These are phyloP conservation scores for Funneliformis caledonium DNA, from an alignment of 371 early-diverging fungal species.

Conservation along the genomic window DNA sequence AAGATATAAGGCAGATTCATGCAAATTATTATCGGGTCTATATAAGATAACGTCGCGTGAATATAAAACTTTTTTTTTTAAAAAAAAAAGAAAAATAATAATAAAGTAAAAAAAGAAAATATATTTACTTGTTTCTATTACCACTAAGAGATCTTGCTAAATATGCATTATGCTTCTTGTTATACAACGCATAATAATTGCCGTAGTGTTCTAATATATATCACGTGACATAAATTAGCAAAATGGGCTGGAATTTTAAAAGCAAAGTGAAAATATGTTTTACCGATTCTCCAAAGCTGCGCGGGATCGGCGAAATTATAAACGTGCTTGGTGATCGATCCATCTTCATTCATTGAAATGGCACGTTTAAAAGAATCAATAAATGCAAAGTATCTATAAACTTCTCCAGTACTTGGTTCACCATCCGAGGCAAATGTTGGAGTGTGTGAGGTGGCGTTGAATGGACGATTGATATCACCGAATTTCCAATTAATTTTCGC, in stretches of 20 bases:
- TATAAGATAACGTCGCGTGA: not conserved
- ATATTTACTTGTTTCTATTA: not conserved
- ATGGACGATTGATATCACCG: not conserved
- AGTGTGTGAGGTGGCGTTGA: not conserved
- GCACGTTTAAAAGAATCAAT: not conserved
- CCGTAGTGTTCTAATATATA: constrained; percentile 6
- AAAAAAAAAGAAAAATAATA: too few relatives aligned
- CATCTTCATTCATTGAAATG: not conserved
- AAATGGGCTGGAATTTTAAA: not conserved
- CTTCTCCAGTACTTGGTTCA: not conserved
- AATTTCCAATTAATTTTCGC: not conserved
- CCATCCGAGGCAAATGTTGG: not conserved
- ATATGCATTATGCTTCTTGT: not conserved
- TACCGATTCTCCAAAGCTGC: constrained; percentile 25
- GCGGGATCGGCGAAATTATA: constrained; percentile 13
- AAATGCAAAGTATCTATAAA: constrained; percentile 29
- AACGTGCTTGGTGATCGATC: not conserved
- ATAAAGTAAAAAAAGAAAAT: not conserved
- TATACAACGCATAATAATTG: constrained; percentile 9
- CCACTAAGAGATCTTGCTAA: not conserved
- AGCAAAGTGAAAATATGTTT: not conserved
- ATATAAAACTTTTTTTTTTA: not conserved
- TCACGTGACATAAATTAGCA: not conserved
- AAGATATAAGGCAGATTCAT: not conserved
- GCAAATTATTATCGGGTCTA: constrained; percentile 4